Evolutionary conservation across 202 grass and related monocot species (phyloP).

Genomic region (Digitaria exilis): DNA sequence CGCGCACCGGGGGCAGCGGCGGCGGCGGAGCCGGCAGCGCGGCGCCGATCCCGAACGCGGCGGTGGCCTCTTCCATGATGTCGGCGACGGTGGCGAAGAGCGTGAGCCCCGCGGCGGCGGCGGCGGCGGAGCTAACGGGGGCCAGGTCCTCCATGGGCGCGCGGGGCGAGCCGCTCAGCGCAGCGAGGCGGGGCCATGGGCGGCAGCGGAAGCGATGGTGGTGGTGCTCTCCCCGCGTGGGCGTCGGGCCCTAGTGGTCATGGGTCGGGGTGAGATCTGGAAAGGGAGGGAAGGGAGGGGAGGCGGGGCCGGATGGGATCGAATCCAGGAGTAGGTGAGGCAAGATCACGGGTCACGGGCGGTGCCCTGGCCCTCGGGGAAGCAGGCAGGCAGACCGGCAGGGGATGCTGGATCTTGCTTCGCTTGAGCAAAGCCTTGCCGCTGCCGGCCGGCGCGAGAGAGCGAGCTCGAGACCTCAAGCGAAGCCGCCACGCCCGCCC

Average conservation of each 20-base stretch:
- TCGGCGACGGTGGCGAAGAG: constrained; percentile 23
- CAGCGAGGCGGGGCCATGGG: not conserved
- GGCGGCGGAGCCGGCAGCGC: not conserved
- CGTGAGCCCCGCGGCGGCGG: constrained; percentile 13
- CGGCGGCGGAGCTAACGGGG: constrained; percentile 8
- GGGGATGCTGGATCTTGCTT: not conserved
- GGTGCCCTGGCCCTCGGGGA: constrained; percentile 36
- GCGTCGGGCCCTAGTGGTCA: constrained; percentile 14
- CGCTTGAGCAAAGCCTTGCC: not conserved
- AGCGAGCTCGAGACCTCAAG: not conserved
- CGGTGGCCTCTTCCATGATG: constrained; percentile 37
- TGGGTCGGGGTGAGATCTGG: constrained; percentile 30
- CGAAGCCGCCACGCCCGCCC: not conserved
- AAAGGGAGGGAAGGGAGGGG: not conserved
- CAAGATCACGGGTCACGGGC: constrained; percentile 48
- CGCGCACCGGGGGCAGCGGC: not conserved
- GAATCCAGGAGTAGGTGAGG: constrained; percentile 47
- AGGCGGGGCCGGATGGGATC: not conserved
- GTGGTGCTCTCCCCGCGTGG: not conserved
- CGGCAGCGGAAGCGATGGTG: not conserved
- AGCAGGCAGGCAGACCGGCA: not conserved
- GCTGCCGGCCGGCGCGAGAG: not conserved
- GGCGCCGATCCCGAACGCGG: constrained; percentile 14
- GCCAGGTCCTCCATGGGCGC: constrained; percentile 16
- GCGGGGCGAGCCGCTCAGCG: not conserved